Percentiles rank a stretch among this genome's conserved stretches.
Conservation (phyloP, 2,329 filamentous ascomycete genomes). For the Fusarium buxicola region DNA sequence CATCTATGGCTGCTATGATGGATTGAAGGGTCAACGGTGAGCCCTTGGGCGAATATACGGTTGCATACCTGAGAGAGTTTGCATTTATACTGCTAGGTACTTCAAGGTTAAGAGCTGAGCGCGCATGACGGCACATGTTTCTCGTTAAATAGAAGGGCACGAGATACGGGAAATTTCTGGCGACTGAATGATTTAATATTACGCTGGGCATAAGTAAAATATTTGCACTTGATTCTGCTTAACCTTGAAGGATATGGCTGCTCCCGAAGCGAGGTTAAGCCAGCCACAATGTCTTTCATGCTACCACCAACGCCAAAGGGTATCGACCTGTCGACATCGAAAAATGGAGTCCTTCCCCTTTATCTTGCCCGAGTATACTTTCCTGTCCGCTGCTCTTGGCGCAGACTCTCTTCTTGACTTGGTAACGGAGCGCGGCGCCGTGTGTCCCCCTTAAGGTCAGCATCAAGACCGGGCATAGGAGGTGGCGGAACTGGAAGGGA, state of each 20-base stretch:
- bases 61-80: slow-evolving; percentile 4
- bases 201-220: not conserved
- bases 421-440: slow-evolving; percentile 76
- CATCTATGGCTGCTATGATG: not conserved
- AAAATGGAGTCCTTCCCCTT: slow-evolving; percentile 2
- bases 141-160: not conserved
- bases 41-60: not conserved
- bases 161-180: slow-evolving; percentile 15
- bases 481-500: slow-evolving; percentile 53
- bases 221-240: not conserved
- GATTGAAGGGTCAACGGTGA: not conserved
- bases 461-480: slow-evolving; percentile 52
- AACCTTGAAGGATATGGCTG: slow-evolving; percentile 5
- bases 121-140: not conserved
- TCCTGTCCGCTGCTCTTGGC: slow-evolving; percentile 77
- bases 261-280: slow-evolving; percentile 7
- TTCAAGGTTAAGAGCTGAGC: not conserved
- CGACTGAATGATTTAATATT: slow-evolving; percentile 19
- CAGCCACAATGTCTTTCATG: slow-evolving; percentile 21
- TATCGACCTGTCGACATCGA: slow-evolving; percentile 34
- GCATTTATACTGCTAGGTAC: not conserved
- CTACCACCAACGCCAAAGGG: slow-evolving; percentile 42
- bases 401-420: slow-evolving; percentile 84
- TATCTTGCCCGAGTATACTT: slow-evolving; percentile 68
- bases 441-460: slow-evolving; percentile 48